Percentiles rank a stretch among this genome's conserved stretches.
These are phyloP conservation scores for Dryas alaskensis DNA, from an alignment of 306 rosid genomes.

Conservation along the genomic window DNA sequence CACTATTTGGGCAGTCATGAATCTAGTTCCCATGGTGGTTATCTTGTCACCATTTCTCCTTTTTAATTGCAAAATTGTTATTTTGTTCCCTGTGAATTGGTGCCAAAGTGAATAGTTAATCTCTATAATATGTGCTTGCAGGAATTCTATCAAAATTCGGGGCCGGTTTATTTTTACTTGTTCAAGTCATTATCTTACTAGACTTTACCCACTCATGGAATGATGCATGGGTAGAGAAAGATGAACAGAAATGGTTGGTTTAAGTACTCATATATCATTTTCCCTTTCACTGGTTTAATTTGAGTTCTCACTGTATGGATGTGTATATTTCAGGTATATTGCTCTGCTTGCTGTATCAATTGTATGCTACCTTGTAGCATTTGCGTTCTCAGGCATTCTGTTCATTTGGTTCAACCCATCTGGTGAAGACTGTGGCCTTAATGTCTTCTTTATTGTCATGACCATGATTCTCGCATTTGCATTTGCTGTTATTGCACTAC, in stretches of 20 bases:
- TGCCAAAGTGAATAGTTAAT: not conserved
- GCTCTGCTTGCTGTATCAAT: conserved; percentile 80
- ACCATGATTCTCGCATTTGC: conserved; percentile 78
- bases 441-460: conserved; percentile 88
- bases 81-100: conserved; percentile 4
- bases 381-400: conserved; percentile 62
- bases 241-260: conserved; percentile 83
- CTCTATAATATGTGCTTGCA: conserved; percentile 30
- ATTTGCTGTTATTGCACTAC: conserved; percentile 68
- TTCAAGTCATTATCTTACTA: conserved; percentile 83
- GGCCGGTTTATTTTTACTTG: conserved; percentile 86
- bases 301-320: conserved; percentile 13
- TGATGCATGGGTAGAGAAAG: conserved; percentile 96
- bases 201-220: conserved; percentile 91
- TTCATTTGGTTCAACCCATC: conserved; percentile 96
- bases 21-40: conserved; percentile 3
- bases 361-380: conserved; percentile 84
- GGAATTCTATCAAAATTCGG: conserved; percentile 83
- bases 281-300: conserved; percentile 8
- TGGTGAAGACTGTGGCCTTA: conserved; percentile 88
- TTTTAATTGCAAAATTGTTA: not conserved
- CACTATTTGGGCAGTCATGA: not conserved
- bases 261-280: conserved; percentile 9
- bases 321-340: conserved; percentile 57
- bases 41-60: conserved; percentile 1